phyloP scores from a whole-genome alignment of 2,329 filamentous ascomycete species.

The Leptographium flavum region DNA sequence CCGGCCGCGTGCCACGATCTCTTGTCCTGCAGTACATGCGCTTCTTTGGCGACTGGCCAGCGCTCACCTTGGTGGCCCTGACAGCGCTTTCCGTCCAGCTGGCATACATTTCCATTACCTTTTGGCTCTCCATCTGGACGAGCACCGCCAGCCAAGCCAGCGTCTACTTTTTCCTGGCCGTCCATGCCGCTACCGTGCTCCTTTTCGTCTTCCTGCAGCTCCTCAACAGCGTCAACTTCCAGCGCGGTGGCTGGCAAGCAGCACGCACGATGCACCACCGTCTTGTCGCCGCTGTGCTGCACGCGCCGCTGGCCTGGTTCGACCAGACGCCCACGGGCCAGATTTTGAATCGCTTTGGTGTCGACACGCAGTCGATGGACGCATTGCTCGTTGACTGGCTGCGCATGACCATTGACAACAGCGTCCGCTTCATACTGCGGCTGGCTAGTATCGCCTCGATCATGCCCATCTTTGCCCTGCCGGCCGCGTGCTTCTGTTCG shows the following conservation, averaged over 20 bases:
- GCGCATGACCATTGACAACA: slow-evolving; percentile 3
- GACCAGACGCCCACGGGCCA: slow-evolving; percentile 75
- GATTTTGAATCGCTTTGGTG: slow-evolving; percentile 89
- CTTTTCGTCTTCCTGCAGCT: slow-evolving; percentile 5
- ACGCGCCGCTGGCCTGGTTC: slow-evolving; percentile 87
- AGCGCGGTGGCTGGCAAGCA: slow-evolving; percentile 50
- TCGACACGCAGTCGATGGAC: slow-evolving; percentile 79
- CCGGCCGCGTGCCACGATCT: background rate
- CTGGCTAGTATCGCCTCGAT: slow-evolving; percentile 26
- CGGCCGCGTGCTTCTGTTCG: slow-evolving; percentile 22
- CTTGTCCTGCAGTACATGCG: slow-evolving; percentile 11
- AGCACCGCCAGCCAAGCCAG: no score
- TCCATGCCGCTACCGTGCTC: slow-evolving; percentile 3
- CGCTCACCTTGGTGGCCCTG: slow-evolving; percentile 8
- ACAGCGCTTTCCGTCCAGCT: slow-evolving; percentile 12
- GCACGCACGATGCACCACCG: slow-evolving; percentile 62
- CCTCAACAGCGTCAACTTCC: slow-evolving; percentile 13
- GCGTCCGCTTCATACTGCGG: slow-evolving; percentile 12
- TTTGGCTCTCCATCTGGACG: slow-evolving; percentile 13
- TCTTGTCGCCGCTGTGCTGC: slow-evolving; percentile 59
- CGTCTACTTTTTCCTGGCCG: background rate
- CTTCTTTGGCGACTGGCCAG: slow-evolving; percentile 10
- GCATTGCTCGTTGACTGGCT: slow-evolving; percentile 1
- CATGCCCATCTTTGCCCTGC: slow-evolving; percentile 28
- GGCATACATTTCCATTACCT: slow-evolving; percentile 12